Evolutionary conservation across 164 flowering plant species (phyloP).

Genomic region (Nelumbo lutea): DNA sequence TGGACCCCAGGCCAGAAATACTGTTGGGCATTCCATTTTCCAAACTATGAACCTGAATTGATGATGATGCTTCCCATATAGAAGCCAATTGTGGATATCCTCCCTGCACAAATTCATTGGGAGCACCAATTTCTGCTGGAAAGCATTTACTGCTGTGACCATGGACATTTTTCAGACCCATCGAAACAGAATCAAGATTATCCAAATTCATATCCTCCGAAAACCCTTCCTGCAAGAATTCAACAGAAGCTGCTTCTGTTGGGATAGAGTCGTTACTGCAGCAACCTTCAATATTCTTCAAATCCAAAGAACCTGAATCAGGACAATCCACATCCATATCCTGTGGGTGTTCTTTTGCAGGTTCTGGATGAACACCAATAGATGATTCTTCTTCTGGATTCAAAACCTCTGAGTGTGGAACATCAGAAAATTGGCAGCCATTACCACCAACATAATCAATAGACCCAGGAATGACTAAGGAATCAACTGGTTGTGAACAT

Average conservation of each 20-base stretch:
- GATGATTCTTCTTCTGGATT: conserved; percentile 1
- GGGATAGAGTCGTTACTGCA: too few relatives aligned
- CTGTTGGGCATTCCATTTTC: conserved; percentile 6
- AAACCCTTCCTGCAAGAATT: neutral
- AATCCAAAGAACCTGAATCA: too few relatives aligned
- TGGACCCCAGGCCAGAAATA: neutral
- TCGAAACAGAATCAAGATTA: conserved; percentile 8
- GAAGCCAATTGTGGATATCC: neutral
- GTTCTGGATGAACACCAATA: neutral
- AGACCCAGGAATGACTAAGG: conserved; percentile 6
- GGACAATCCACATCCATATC: too few relatives aligned
- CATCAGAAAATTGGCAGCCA: conserved; percentile 9
- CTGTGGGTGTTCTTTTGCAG: neutral
- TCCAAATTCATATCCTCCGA: conserved; percentile 5
- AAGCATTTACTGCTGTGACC: conserved; percentile 5
- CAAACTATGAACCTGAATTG: conserved; percentile 3
- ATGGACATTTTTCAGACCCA: conserved; percentile 9
- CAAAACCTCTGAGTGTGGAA: conserved; percentile 8
- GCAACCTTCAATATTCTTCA: too few relatives aligned
- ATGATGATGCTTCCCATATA: neutral
- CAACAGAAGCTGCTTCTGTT: too few relatives aligned
- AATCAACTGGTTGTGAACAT: conserved; percentile 15
- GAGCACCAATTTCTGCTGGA: conserved; percentile 8
- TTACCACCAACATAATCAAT: conserved; percentile 3
- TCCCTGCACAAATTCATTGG: conserved; percentile 8